Evolutionary conservation across 2,329 filamentous ascomycete genomes (phyloP), one percentile per base, ranked within the genome.

Genomic region (Corniculantispora saksenae): DNA sequence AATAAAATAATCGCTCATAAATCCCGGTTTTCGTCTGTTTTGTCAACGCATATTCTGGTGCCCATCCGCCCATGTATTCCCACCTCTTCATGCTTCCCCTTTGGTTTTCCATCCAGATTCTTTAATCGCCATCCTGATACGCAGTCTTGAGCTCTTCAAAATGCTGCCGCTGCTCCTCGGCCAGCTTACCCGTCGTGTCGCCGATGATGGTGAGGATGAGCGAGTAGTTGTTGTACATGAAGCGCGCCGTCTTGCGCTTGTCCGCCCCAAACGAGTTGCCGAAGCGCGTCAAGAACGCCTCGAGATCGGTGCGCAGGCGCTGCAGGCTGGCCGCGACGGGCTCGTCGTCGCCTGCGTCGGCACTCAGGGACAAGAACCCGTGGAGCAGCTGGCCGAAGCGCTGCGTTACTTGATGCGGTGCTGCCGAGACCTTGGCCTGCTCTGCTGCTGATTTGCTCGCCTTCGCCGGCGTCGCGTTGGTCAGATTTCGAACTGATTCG

Each of bases 141-240:
- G 82, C 81, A 62, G 76, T 77, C 76, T 89, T 90, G 69, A 93
- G 75, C 63, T 81, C 81, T 73, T 91, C 89, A 75, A 95, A 94
- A 77, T 93, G 86, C 70, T 82, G 83, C 77, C 89, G 89, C 76
- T 94, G 89, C 72, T 97, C 93, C 27, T 81, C 80, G 1, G 91
- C 87, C 72, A 94, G 76, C 75, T 91, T 92, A 4, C 92, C 92
- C 13, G 84, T 83, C 5, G 87, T 84, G 71, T 94, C 91, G 72
- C 91, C 88, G 69, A 99, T 91, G 67, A 99, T 97, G 13, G 95
- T 97, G 72, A 93, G 83, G n/a, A 99, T 86, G 68, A 99, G 82
- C 62, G 92, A 96, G 77, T 97, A 98, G 76, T 99, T 99, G 75
- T 98, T 99, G 74, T 91, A 95, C 72, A 99, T 77, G 74, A 98